Evolutionary conservation across 2,329 filamentous ascomycete genomes (phyloP), one percentile per base, ranked within the genome.

Genomic region (Xylaria sp.): DNA sequence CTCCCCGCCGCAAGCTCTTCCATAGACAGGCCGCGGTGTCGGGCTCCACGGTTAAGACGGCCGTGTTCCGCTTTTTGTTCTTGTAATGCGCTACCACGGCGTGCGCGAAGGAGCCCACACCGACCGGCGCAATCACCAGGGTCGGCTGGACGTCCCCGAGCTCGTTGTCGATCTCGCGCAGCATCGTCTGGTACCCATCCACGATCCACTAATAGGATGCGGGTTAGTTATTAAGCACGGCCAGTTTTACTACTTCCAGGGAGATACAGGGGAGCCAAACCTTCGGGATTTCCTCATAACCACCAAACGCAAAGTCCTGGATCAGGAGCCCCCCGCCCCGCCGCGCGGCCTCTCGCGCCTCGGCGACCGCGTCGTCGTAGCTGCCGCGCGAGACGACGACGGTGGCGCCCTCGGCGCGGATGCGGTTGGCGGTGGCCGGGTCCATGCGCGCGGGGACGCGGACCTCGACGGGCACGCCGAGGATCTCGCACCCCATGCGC

Each of bases 131-230:
- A 13, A 92, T 68, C 22, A 86, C 77, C 2, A 82, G 69, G 11
- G 78, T 73, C 4, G 69, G 57, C 2, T 62, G 55, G 0, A 73
- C 57, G 1, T 62, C 67, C 0, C 70, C 62, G 1, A 87, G 63
- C 63, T 91, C 87, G 18, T 75, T 66, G 45, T 90, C 87, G 0
- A 83, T 74, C 66, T 92, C 90, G 7, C 70, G 65, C 60, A 91
- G 74, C 80, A 92, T 86, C 0, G 88, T 91, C 4, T 76, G 77
- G 64, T 92, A 92, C 0, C 89, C 90, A 49, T 92, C 85, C 0
- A 90, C 86, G 18, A 92, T 87, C 87, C 87, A 91, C 68, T 82
- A 41, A n/a, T n/a, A n/a, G n/a, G 9, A n/a, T 7, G 2, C 9
- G 2, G 8, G 29, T 39, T 11, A 48, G 22, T 24, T n/a, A n/a